Conservation (phyloP, 2,329 filamentous ascomycete genomes). For the Colletotrichum salicis region DNA sequence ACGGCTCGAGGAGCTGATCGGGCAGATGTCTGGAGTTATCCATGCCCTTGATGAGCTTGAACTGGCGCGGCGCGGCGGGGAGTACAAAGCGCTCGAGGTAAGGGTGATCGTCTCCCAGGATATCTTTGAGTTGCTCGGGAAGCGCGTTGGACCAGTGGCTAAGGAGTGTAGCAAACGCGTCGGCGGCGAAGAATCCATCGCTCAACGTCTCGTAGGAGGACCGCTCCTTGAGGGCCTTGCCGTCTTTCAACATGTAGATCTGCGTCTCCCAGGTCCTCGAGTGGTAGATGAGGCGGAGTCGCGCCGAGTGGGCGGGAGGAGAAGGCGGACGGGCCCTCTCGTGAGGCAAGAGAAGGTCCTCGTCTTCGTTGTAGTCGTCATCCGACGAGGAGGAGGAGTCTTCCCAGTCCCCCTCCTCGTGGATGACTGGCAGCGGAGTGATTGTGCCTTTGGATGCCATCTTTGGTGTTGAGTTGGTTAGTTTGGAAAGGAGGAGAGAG, state of each 20-base stretch:
- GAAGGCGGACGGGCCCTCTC: neutral
- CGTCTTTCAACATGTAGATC: constrained; percentile 6
- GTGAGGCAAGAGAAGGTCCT: neutral
- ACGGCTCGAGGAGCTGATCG: neutral
- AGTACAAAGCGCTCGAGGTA: constrained; percentile 1
- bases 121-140: neutral
- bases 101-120: neutral
- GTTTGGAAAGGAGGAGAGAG: neutral
- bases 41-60: neutral
- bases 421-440: neutral
- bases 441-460: neutral
- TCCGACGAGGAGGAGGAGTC: constrained; percentile 11
- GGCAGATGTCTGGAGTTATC: neutral
- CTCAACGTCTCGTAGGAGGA: neutral
- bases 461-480: neutral
- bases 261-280: neutral
- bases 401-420: constrained; percentile 13
- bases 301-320: neutral
- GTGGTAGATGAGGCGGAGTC: neutral
- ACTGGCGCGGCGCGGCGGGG: neutral
- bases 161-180: neutral
- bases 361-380: neutral
- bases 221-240: constrained; percentile 15
- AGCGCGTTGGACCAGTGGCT: constrained; percentile 6
- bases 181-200: neutral